Evolutionary conservation across 805 yeast species (phyloP).

Genomic region (Barnettozyma populi): DNA sequence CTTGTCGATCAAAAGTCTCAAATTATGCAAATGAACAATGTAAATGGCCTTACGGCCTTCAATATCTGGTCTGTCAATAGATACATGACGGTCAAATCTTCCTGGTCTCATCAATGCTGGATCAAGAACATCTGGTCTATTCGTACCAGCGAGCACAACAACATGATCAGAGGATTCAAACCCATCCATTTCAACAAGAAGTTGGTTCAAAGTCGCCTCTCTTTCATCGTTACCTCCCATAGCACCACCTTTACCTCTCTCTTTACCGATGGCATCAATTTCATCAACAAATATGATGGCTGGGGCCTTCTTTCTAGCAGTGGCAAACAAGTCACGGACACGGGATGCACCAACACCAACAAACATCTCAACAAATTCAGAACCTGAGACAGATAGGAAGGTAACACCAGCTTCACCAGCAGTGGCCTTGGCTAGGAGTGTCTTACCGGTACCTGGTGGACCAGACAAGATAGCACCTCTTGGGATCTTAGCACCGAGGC

Average conservation of each 20-base stretch:
- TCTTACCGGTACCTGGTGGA: conserved; percentile 97
- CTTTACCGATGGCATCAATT: conserved; percentile 93
- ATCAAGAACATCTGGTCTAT: conserved; percentile 87
- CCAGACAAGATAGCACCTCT: conserved; percentile 93
- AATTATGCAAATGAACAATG: conserved; percentile 66
- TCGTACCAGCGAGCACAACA: conserved; percentile 92
- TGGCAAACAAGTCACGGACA: conserved; percentile 86
- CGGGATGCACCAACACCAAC: conserved; percentile 95
- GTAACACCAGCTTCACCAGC: conserved; percentile 98
- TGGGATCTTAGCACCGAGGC: conserved; percentile 89
- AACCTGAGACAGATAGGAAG: conserved; percentile 84
- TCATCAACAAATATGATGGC: conserved; percentile 89
- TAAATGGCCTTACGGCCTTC: conserved; percentile 87
- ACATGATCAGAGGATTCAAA: conserved; percentile 84
- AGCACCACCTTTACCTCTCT: conserved; percentile 64
- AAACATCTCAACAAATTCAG: conserved; percentile 96
- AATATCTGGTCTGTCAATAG: conserved; percentile 81
- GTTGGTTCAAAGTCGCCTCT: conserved; percentile 87
- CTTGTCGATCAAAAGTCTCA: conserved; percentile 41
- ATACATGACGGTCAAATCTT: conserved; percentile 85
- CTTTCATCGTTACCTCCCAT: conserved; percentile 89
- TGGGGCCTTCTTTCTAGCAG: conserved; percentile 88
- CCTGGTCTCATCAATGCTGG: conserved; percentile 91
- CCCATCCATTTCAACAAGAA: conserved; percentile 95
- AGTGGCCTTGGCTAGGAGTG: conserved; percentile 86